A percentile compares a stretch with the other conserved stretches of the same genome.
Evolutionary conservation across 106 monocot genomes (phyloP).

Genomic region (Dendrobium nobile): DNA sequence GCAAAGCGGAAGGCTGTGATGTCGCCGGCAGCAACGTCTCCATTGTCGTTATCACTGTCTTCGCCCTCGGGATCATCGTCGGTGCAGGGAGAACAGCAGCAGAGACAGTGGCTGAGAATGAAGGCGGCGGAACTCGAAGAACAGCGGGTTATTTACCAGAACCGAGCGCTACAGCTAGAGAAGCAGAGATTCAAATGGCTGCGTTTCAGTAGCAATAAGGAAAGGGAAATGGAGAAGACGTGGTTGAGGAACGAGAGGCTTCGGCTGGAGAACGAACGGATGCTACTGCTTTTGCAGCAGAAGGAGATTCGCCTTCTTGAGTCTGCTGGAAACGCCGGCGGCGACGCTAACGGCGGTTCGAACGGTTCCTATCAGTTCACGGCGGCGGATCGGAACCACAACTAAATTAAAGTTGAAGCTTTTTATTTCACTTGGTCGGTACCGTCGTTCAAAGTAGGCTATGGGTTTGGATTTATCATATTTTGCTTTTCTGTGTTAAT

Average conservation of each 20-base stretch:
- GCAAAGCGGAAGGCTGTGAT: background rate
- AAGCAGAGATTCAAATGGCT: conserved; percentile 80
- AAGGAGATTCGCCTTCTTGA: conserved; percentile 47
- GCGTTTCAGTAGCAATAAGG: conserved; percentile 70
- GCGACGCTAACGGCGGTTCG: background rate
- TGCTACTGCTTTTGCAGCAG: conserved; percentile 70
- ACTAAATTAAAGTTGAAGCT: background rate
- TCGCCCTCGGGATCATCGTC: conserved; percentile 22
- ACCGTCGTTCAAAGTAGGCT: too few relatives aligned
- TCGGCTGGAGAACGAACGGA: conserved; percentile 61
- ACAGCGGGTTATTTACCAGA: conserved; percentile 33
- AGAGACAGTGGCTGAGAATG: conserved; percentile 37
- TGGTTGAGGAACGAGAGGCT: conserved; percentile 58
- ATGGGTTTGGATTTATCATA: too few relatives aligned
- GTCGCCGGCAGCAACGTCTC: conserved; percentile 13
- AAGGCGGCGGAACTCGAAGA: conserved; percentile 54
- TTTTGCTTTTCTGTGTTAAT: too few relatives aligned
- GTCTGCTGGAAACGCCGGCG: background rate
- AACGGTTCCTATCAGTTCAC: background rate
- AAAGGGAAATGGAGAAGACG: conserved; percentile 71
- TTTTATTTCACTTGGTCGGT: too few relatives aligned
- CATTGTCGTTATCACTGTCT: conserved; percentile 21
- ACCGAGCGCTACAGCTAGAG: conserved; percentile 54
- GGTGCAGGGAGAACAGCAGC: conserved; percentile 27
- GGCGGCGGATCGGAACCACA: background rate